Percentiles rank a stretch among this genome's conserved stretches.
phyloP scores from a whole-genome alignment of 2,329 filamentous ascomycete genomes.

The Graphiopsis chlorocephala region DNA sequence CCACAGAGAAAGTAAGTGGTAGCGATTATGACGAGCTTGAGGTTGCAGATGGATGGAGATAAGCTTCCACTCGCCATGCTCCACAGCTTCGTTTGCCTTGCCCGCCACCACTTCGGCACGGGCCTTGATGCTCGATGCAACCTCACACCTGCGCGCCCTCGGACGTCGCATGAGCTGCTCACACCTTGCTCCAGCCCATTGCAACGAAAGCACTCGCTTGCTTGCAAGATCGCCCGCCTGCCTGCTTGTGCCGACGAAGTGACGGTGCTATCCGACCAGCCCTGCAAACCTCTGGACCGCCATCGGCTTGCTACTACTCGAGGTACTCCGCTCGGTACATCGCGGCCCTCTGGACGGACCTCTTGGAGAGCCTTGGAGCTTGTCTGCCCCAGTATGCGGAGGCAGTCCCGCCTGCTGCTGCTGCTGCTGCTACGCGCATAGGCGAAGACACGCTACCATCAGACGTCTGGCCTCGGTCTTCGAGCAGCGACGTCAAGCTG shows the following conservation, averaged over 20 bases:
- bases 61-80: not conserved
- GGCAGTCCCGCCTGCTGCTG: constrained; percentile 5
- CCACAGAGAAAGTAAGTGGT: not conserved
- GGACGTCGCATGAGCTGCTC: constrained; percentile 19
- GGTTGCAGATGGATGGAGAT: not conserved
- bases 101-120: not conserved
- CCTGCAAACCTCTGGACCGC: not conserved
- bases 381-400: constrained; percentile 7
- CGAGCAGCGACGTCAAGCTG: not conserved
- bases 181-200: constrained; percentile 13
- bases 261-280: constrained; percentile 13
- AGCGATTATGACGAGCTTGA: not conserved
- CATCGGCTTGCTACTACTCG: not conserved
- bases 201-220: constrained; percentile 17
- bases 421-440: not conserved
- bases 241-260: not conserved
- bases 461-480: not conserved
- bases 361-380: not conserved
- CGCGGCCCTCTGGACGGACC: not conserved
- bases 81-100: not conserved
- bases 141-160: constrained; percentile 4
- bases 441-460: constrained; percentile 9
- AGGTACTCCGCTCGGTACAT: not conserved
- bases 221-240: not conserved
- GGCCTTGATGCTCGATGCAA: constrained; percentile 2